phyloP scores from a whole-genome alignment of 495 filamentous ascomycete species.

The Xylaria bambusicola region DNA sequence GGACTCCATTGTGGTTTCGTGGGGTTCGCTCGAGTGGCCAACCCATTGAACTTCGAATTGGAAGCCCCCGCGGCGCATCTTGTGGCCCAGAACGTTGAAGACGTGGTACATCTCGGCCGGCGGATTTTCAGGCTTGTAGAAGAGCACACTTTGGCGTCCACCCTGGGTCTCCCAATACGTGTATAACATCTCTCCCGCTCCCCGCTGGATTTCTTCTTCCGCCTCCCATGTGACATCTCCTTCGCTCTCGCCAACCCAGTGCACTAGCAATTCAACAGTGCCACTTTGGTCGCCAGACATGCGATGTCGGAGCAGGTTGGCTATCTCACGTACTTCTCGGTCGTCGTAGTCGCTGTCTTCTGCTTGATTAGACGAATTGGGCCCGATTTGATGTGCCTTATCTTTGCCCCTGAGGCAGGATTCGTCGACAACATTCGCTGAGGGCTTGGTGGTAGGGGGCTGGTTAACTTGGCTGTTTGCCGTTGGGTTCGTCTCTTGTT shows the following conservation, averaged over 20 bases:
- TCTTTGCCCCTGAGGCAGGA: conserved; percentile 17
- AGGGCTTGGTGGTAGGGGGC: neutral
- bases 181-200: conserved; percentile 25
- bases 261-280: conserved; percentile 26
- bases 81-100: conserved; percentile 20
- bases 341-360: conserved; percentile 13
- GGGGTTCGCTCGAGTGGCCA: conserved; percentile 20
- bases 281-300: conserved; percentile 22
- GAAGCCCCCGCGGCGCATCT: conserved; percentile 27
- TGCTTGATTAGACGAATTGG: neutral
- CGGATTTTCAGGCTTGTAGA: conserved; percentile 26
- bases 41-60: conserved; percentile 32
- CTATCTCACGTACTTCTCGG: conserved; percentile 25
- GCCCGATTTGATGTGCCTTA: conserved; percentile 8
- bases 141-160: conserved; percentile 26
- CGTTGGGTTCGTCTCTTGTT: no score
- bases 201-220: conserved; percentile 28
- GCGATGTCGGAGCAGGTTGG: conserved; percentile 21
- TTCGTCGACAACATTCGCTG: conserved; percentile 3
- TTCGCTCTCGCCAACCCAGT: conserved; percentile 24
- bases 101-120: conserved; percentile 27
- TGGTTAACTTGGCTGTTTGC: neutral
- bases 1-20: conserved; percentile 25
- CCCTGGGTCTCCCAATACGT: conserved; percentile 29
- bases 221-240: conserved; percentile 26